phyloP scores from a whole-genome alignment of 1,284 basidiomycete genomes.

The Schizopora paradoxa region DNA sequence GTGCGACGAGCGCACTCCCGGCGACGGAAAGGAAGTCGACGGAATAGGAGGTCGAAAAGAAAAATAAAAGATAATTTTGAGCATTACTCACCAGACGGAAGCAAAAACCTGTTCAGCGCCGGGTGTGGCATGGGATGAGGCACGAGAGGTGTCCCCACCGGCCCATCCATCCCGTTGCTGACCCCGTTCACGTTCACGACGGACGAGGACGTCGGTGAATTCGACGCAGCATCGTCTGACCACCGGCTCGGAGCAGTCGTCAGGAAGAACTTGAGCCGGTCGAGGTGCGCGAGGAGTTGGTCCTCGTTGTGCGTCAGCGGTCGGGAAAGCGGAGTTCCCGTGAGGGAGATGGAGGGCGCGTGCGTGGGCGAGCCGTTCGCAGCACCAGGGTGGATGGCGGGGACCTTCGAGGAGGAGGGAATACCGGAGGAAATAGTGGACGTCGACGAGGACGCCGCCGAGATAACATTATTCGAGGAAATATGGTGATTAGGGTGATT shows the following conservation, averaged over 20 bases:
- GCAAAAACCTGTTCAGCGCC: conserved; percentile 16
- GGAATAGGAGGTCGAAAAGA: neutral
- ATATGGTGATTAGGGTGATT: conserved; percentile 8
- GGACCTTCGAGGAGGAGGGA: conserved; percentile 3
- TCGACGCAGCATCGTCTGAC: conserved; percentile 33
- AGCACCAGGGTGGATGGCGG: neutral
- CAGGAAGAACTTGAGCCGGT: conserved; percentile 80
- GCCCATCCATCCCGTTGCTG: conserved; percentile 6
- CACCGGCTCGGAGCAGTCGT: conserved; percentile 77
- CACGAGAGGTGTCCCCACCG: conserved; percentile 15
- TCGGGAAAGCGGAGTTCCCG: conserved; percentile 34
- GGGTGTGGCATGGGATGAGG: conserved; percentile 17
- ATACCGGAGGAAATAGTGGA: conserved; percentile 2
- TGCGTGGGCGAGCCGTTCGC: neutral
- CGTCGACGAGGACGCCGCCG: conserved; percentile 1
- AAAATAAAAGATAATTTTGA: neutral
- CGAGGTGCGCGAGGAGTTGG: conserved; percentile 64
- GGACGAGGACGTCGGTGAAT: conserved; percentile 19
- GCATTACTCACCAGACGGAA: conserved; percentile 15
- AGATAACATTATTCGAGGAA: conserved; percentile 4
- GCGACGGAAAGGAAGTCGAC: neutral
- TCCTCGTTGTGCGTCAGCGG: conserved; percentile 58
- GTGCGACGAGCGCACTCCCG: no score
- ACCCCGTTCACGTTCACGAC: conserved; percentile 26
- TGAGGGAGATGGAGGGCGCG: neutral